phyloP scores from a whole-genome alignment of 2,329 filamentous ascomycete genomes.

The Cladosporium sp. region DNA sequence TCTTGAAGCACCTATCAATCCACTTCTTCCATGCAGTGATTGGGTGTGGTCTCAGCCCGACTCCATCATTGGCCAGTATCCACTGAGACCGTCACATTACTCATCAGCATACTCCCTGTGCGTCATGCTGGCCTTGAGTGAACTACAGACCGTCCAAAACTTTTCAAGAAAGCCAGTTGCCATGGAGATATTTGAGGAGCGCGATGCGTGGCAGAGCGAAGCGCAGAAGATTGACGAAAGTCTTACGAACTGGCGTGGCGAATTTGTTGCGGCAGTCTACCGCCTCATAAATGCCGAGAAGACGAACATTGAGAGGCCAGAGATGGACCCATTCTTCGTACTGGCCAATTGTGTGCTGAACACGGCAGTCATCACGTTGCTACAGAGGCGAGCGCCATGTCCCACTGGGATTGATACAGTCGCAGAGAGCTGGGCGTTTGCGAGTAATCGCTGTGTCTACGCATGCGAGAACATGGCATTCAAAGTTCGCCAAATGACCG shows the following conservation, averaged over 20 bases:
- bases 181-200: slow-evolving; percentile 21
- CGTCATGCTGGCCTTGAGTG: slow-evolving; percentile 25
- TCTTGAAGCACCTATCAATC: slow-evolving; percentile 26
- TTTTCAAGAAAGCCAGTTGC: slow-evolving; percentile 27
- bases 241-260: slow-evolving; percentile 23
- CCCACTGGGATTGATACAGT: slow-evolving; percentile 21
- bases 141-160: slow-evolving; percentile 25
- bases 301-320: slow-evolving; percentile 17
- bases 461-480: slow-evolving; percentile 27
- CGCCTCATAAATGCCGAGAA: slow-evolving; percentile 15
- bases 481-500: slow-evolving; percentile 20
- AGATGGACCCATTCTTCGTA: slow-evolving; percentile 25
- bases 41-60: slow-evolving; percentile 26
- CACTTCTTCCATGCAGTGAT: slow-evolving; percentile 26
- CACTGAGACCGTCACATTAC: slow-evolving; percentile 13
- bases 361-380: slow-evolving; percentile 25
- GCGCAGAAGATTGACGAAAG: slow-evolving; percentile 24
- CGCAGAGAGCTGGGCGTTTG: slow-evolving; percentile 27
- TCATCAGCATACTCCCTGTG: slow-evolving; percentile 25
- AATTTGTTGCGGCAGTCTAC: slow-evolving; percentile 21
- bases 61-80: slow-evolving; percentile 16
- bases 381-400: slow-evolving; percentile 22
- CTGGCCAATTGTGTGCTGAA: slow-evolving; percentile 25
- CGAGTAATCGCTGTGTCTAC: slow-evolving; percentile 27
- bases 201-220: slow-evolving; percentile 24